A percentile compares a stretch with the other conserved stretches of the same genome.
Conservation (phyloP, 2,329 filamentous ascomycete genomes). For the Fusarium zealandicum region DNA sequence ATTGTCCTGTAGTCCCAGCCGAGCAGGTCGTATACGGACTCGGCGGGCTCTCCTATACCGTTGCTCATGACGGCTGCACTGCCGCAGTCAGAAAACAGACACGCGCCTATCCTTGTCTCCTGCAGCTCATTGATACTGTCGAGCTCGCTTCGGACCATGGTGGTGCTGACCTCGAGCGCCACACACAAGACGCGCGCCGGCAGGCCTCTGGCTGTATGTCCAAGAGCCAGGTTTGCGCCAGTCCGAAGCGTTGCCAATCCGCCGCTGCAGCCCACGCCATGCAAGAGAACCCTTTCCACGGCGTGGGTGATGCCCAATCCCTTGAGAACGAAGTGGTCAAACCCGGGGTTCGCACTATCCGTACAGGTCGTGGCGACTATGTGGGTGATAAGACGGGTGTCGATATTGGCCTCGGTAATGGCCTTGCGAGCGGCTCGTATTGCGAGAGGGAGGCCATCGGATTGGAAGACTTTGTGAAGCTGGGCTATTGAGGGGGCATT, state of each 20-base stretch:
- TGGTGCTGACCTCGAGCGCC: constrained; percentile 68
- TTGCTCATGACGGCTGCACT: constrained; percentile 71
- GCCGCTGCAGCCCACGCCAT: constrained; percentile 71
- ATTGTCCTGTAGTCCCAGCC: constrained; percentile 71
- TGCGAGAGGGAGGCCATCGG: constrained; percentile 65
- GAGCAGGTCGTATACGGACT: constrained; percentile 65
- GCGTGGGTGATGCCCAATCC: constrained; percentile 62
- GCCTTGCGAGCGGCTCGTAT: constrained; percentile 63
- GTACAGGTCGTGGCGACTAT: constrained; percentile 74
- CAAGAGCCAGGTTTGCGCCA: constrained; percentile 71
- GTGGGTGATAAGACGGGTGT: constrained; percentile 65
- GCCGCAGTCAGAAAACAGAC: constrained; percentile 75
- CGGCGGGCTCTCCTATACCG: constrained; percentile 57
- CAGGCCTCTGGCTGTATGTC: constrained; percentile 63
- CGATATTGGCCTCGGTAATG: constrained; percentile 60
- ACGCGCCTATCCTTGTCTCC: constrained; percentile 69
- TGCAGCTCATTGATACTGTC: constrained; percentile 66
- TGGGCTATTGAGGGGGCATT: constrained; percentile 60
- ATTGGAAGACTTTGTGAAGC: constrained; percentile 62
- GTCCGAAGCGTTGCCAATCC: constrained; percentile 68
- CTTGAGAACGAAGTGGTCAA: constrained; percentile 70
- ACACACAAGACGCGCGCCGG: constrained; percentile 71
- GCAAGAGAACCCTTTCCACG: constrained; percentile 71
- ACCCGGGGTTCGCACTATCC: constrained; percentile 73
- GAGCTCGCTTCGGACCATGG: constrained; percentile 69